Evolutionary conservation across 352 stramenopile species (phyloP), one percentile per base, ranked within the genome.

Genomic region (Pythium brachiatum): DNA sequence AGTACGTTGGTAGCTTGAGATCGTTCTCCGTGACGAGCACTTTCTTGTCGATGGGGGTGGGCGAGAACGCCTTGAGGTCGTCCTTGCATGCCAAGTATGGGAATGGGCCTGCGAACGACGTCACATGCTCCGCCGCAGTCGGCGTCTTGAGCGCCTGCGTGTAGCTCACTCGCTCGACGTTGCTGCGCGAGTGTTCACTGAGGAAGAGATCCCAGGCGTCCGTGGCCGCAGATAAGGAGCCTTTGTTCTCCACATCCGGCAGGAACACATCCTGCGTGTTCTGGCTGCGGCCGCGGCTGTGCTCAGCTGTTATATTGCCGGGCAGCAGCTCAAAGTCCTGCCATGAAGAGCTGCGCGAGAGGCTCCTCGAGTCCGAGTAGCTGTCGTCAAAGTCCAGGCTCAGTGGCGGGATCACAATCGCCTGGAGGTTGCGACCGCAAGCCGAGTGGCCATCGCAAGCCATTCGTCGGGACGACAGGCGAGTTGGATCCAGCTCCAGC

Each of bases 1-100:
- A 2, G n/a, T 13, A 34, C 39, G 36, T 47, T 12, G 73, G 69
- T 16, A 82, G 38, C 21, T 57, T 75, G 34, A 84, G 63, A 31
- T 87, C 75, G 38, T 52, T 82, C 38, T 83, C 72, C 1, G 68
- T 76, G 20, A 83, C 77, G 23, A 83, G 67, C 15, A 86, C 60
- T 50, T 83, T 84, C 66, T 76, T 81, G 44, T 80, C 64, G 2
- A 68, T 56, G 26, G 60, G 70, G 15, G 64, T 77, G 11, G 76
- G 75, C 21, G 79, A 86, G 5, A 77, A 43, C 18, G 62, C 60
- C 34, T 23, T 63, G 15, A 48, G 29, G 2, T 69, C 55, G 20
- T 68, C 41, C n/a, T 68, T 73, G 23, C 13, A 18, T 5, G 4
- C 15, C 12, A 29, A 29, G 11, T 47, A 25, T 2, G 12, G 7